Conservation (phyloP, 305 asterid genomes). For the Plantago lanceolata region DNA sequence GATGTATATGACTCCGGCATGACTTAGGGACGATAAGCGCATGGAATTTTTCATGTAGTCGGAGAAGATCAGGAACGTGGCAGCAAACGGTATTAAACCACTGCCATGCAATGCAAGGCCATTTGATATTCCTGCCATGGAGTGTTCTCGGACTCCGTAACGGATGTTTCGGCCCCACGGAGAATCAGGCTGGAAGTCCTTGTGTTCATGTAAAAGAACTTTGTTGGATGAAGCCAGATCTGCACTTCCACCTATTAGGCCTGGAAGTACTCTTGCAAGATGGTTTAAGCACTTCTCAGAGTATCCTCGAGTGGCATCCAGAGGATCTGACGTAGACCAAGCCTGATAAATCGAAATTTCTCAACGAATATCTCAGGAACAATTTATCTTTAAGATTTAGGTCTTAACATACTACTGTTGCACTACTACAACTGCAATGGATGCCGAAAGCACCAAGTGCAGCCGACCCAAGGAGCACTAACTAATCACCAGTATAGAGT, state of each 20-base stretch:
- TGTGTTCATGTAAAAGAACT: conserved; percentile 31
- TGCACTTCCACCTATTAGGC: conserved; percentile 52
- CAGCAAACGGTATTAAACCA: conserved; percentile 49
- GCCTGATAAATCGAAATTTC: conserved; percentile 25
- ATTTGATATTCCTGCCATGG: conserved; percentile 52
- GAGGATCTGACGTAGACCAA: conserved; percentile 41
- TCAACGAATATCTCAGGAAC: too few species aligned
- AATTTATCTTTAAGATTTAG: neutral
- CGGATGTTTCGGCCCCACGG: conserved; percentile 44
- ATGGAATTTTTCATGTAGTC: conserved; percentile 54
- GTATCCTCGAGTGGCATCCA: conserved; percentile 49
- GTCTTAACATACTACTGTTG: neutral
- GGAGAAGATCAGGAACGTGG: conserved; percentile 46
- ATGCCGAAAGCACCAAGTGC: too few species aligned
- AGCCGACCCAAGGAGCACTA: too few species aligned
- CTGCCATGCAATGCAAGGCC: conserved; percentile 45
- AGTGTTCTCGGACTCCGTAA: conserved; percentile 49
- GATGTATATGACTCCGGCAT: conserved; percentile 44
- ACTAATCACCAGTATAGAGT: neutral
- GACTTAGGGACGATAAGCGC: conserved; percentile 43
- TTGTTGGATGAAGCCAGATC: conserved; percentile 48
- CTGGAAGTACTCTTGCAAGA: conserved; percentile 45
- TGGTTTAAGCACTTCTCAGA: conserved; percentile 44
- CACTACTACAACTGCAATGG: too few species aligned
- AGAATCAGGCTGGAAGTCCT: conserved; percentile 34